Base-by-base conservation (phyloP, 495 filamentous ascomycete genomes). In the Cairneyella variabilis region DNA sequence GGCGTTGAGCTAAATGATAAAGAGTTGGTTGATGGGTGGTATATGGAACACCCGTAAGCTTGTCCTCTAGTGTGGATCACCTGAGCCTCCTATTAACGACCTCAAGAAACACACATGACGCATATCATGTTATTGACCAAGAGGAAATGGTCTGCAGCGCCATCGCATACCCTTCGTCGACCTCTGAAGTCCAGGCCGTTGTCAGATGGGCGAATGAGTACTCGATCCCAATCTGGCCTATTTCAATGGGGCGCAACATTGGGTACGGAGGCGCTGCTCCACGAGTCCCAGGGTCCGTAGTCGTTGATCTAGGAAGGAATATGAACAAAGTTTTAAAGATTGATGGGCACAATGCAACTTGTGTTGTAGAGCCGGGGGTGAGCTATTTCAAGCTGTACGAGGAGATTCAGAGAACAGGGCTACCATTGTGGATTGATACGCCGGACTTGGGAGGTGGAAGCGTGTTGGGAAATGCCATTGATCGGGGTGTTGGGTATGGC, bases 361-460 rank as follows among this genome's bases (percentile, higher is more conserved):
- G 70, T 28, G 53, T 82, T 10, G 70, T 83, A 12, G 69, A 77
- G 59, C 79, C 79, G 0, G 79, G 78, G 6, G 80, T 83, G 3
- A 73, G 75, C 0, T 83, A 76, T 44, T 75, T 70, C 23, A 74
- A 75, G 18, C 37, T 51, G 8, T 51, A 51, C n/a, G 51, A 53
- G 17, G 71, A 78, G 54, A 72, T 79, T 46, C 68, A 72, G 28
- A 68, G 66, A 26, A 52, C 72, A 5, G 71, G 69, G n/a, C 69
- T 74, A 45, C 76, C 74, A 42, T 65, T 82, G 4, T 81, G 77
- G 77, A 71, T 74, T 3, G 76, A 75, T 56, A 72, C 69, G 3
- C 77, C 80, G 3, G 75, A 74, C 46, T 61, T 83, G n/a, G 79
- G 78, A 37, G 77, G 80, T 62, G 80, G 79, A 3, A 78, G 75